Evolutionary conservation across 2,329 filamentous ascomycete genomes (phyloP).

Genomic region (Neonectria ditissima): DNA sequence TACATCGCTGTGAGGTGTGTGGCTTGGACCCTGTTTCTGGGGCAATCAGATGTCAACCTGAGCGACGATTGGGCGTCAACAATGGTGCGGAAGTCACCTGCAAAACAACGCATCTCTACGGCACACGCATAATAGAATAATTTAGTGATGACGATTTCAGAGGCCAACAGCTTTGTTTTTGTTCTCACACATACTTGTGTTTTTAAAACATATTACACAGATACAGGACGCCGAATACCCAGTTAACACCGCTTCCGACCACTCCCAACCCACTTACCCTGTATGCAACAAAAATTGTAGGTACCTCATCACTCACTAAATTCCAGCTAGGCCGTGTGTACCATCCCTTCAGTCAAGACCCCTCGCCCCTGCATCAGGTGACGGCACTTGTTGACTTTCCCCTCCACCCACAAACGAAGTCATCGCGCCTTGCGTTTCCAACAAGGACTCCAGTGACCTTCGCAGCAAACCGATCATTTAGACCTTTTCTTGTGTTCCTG

Average conservation of each 20-base stretch:
- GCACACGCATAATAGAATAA: constrained; percentile 7
- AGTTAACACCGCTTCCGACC: not conserved
- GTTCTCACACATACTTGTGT: not conserved
- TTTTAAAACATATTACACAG: not conserved
- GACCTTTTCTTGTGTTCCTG: constrained; percentile 25
- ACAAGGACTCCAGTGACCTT: constrained; percentile 37
- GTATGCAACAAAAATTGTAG: constrained; percentile 1
- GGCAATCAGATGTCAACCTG: constrained; percentile 39
- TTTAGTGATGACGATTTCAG: constrained; percentile 19
- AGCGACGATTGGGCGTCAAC: constrained; percentile 44
- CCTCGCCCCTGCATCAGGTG: constrained; percentile 44
- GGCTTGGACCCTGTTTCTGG: constrained; percentile 43
- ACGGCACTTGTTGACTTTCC: constrained; percentile 46
- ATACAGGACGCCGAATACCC: not conserved
- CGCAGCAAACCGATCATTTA: constrained; percentile 19
- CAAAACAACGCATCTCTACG: constrained; percentile 39
- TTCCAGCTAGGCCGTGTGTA: not conserved
- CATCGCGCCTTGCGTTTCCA: constrained; percentile 36
- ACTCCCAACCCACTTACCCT: not conserved
- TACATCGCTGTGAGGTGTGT: constrained; percentile 21
- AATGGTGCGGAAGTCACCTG: constrained; percentile 31
- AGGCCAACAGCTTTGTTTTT: not conserved
- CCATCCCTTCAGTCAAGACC: constrained; percentile 23
- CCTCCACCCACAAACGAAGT: constrained; percentile 35
- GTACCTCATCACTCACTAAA: not conserved